phyloP scores from a whole-genome alignment of 225 moss, liverwort and hornwort genomes.

The Pseudoscleropodium purum region DNA sequence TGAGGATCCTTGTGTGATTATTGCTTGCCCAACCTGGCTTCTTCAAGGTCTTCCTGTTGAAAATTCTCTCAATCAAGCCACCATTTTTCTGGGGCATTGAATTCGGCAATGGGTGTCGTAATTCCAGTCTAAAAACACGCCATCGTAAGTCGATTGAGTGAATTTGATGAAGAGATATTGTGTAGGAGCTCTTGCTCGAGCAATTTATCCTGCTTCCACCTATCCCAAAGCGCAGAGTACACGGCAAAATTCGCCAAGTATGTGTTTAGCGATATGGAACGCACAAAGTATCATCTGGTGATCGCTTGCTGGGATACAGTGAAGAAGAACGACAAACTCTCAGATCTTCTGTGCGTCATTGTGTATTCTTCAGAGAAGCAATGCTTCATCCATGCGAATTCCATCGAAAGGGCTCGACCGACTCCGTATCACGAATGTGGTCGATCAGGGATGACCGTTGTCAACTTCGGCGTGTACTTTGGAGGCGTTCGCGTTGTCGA shows the following conservation, averaged over 20 bases:
- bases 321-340: conserved; percentile 11
- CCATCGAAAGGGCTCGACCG: conserved; percentile 27
- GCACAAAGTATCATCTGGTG: conserved; percentile 30
- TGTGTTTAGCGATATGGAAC: conserved; percentile 17
- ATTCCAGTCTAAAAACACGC: not conserved
- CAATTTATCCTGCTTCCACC: conserved; percentile 46
- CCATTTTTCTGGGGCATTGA: not conserved
- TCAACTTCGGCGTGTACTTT: conserved; percentile 42
- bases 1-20: no score
- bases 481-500: conserved; percentile 26
- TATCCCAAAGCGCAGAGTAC: conserved; percentile 28
- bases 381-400: conserved; percentile 41
- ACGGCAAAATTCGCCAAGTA: conserved; percentile 46
- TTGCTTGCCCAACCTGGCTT: no score
- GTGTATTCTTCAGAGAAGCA: conserved; percentile 50
- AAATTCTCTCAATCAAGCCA: not conserved
- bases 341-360: conserved; percentile 24
- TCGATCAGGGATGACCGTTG: conserved; percentile 43
- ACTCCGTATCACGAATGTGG: conserved; percentile 38
- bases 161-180: not conserved
- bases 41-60: not conserved
- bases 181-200: not conserved
- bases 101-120: not conserved
- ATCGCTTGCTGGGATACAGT: conserved; percentile 43
- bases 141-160: not conserved